Evolutionary conservation across 257 asterid genomes (phyloP), one percentile per base, ranked within the genome.

Genomic region (Ophiorrhiza pumila): DNA sequence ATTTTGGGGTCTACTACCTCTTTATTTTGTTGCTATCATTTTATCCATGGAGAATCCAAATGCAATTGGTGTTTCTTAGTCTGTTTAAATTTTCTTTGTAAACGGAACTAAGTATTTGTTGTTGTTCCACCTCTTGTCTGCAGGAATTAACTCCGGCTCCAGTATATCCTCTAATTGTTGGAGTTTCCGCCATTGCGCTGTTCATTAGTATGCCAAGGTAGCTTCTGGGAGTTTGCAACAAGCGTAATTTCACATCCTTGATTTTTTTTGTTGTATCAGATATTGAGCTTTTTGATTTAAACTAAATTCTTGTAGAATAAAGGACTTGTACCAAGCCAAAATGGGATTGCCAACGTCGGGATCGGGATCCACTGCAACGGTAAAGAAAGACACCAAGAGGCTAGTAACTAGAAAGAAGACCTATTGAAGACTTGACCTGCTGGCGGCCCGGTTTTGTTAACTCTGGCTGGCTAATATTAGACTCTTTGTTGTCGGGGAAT

Each of bases 151-250:
- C 98, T 41, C 83, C 93, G 7, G 96, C 96, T 53, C 96, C 96
- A 35, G 90, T 89, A 64, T 93, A 93, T 83, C 96, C 94, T 73
- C 91, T 93, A 32, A 82, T 93, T 50, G 90, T 80, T 49, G 98
- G 96, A 74, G 71, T 93, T 70, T 83, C 88, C 37, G 96, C 79
- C 29, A 86, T 93, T 75, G 87, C 86, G 15, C 85, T 93, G 77
- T 86, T 89, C 84, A 85, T 93, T 46, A 82, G 96, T 52, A 87
- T 91, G 91, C 98, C 98, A 78, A 91, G 97, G 98, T 93, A 78
- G 71, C 71, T 46, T 65, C n/a, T n/a, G n/a, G n/a, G n/a, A n/a
- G n/a, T n/a, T n/a, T n/a, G n/a, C n/a, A n/a, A n/a, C n/a, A n/a
- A 17, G 27, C 35, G 63, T 35, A 22, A 7, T 4, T 45, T 79